Evolutionary conservation across 2,329 filamentous ascomycete species (phyloP).

Genomic region (Hyphodiscus sp.): DNA sequence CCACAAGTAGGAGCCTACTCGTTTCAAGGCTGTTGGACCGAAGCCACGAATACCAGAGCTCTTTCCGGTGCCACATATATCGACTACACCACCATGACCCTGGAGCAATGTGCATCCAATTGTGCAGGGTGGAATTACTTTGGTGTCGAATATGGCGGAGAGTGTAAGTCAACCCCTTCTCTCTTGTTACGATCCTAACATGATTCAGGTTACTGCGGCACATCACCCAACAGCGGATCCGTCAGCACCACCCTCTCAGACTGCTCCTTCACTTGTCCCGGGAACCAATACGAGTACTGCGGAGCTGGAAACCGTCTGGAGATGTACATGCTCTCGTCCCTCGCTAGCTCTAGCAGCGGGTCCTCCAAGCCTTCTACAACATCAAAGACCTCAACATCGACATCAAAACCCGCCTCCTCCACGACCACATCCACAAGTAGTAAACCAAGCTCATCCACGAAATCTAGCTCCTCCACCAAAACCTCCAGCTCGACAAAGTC

Average conservation of each 20-base stretch:
- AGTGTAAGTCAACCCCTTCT: conserved; percentile 19
- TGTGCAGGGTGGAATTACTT: conserved; percentile 10
- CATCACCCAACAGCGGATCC: conserved; percentile 12
- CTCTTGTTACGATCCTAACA: not conserved
- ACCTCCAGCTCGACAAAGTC: not conserved
- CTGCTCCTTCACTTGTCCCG: conserved; percentile 18
- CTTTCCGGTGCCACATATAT: conserved; percentile 27
- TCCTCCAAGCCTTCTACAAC: not conserved
- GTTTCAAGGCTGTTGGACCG: conserved; percentile 30
- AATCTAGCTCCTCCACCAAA: conserved; percentile 5
- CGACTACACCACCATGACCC: conserved; percentile 7
- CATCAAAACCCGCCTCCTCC: conserved; percentile 2
- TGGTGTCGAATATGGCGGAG: conserved; percentile 13
- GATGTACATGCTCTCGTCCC: conserved; percentile 12
- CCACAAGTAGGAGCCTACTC: conserved; percentile 37
- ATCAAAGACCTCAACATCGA: not conserved
- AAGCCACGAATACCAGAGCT: conserved; percentile 5
- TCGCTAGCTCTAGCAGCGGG: not conserved
- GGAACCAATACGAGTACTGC: conserved; percentile 27
- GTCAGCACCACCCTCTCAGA: conserved; percentile 8
- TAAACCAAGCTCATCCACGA: conserved; percentile 13
- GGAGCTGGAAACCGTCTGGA: conserved; percentile 26
- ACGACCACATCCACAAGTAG: not conserved
- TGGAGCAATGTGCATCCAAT: conserved; percentile 4
- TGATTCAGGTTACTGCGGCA: conserved; percentile 15